A percentile compares a stretch with the other conserved stretches of the same genome.
These are phyloP conservation scores for Hymenoscyphus linearis DNA, from an alignment of 2,329 filamentous ascomycete genomes.

Conservation along the genomic window DNA sequence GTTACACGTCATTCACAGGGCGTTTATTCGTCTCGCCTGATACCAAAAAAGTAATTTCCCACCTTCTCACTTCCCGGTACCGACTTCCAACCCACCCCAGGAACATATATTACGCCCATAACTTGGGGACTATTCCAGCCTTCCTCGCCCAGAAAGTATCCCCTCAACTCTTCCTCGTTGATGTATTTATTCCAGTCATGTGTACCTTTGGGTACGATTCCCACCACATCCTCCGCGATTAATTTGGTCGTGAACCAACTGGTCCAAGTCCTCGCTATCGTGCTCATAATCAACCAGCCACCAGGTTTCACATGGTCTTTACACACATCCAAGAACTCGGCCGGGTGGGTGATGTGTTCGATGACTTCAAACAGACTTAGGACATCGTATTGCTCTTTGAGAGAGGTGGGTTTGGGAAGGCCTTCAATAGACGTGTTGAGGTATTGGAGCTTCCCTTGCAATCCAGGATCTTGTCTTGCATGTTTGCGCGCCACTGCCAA, in stretches of 20 bases:
- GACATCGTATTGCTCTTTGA: constrained; percentile 60
- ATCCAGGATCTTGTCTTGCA: constrained; percentile 64
- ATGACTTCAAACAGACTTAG: constrained; percentile 91
- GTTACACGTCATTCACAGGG: neutral
- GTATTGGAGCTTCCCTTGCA: constrained; percentile 64
- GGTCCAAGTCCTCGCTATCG: constrained; percentile 82
- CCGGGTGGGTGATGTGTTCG: constrained; percentile 79
- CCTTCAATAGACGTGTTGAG: constrained; percentile 72
- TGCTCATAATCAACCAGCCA: constrained; percentile 88
- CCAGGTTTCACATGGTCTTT: constrained; percentile 77
- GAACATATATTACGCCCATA: constrained; percentile 85
- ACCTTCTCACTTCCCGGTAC: constrained; percentile 75
- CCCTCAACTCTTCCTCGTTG: constrained; percentile 71
- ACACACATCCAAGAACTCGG: constrained; percentile 66
- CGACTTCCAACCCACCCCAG: constrained; percentile 83
- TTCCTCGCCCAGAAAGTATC: constrained; percentile 45
- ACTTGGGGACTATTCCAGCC: constrained; percentile 57
- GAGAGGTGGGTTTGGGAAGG: constrained; percentile 41
- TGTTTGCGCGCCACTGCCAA: constrained; percentile 72
- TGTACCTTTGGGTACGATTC: constrained; percentile 86
- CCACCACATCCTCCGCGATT: constrained; percentile 79
- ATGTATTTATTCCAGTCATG: constrained; percentile 98
- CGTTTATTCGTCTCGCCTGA: constrained; percentile 47
- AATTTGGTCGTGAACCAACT: constrained; percentile 92
- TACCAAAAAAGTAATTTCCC: constrained; percentile 95